Evolutionary conservation across 257 asterid species (phyloP).

Genomic region (Solanum peruvianum): DNA sequence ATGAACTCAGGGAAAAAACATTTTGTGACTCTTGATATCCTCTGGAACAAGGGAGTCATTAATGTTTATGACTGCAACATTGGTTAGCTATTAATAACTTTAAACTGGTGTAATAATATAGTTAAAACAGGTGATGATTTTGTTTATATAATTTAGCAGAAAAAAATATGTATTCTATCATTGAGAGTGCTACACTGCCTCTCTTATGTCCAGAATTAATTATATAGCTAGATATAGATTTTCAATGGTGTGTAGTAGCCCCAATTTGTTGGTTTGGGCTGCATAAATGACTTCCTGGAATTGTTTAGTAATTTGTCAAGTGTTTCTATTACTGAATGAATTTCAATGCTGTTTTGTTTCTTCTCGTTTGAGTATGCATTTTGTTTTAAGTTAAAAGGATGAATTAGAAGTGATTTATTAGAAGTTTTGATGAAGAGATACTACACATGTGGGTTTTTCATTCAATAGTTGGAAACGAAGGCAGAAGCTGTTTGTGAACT

Average conservation of each 20-base stretch:
- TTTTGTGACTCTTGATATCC: not conserved
- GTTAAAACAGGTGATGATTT: too few relatives aligned
- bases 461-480: constrained; percentile 55
- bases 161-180: too few relatives aligned
- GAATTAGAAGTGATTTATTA: constrained; percentile 1
- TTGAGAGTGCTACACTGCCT: too few relatives aligned
- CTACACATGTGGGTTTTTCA: constrained; percentile 66
- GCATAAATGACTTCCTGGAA: not conserved
- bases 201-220: too few relatives aligned
- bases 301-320: not conserved
- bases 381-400: not conserved
- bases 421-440: constrained; percentile 65
- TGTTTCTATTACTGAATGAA: not conserved
- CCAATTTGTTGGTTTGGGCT: not conserved
- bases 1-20: not conserved
- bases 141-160: too few relatives aligned
- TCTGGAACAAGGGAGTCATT: not conserved
- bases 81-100: too few relatives aligned
- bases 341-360: not conserved
- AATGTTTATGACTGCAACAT: not conserved
- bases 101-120: too few relatives aligned
- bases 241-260: too few relatives aligned
- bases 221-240: too few relatives aligned
- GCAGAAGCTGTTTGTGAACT: constrained; percentile 26
- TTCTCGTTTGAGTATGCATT: not conserved